Evolutionary conservation across 2,329 filamentous ascomycete genomes (phyloP).

Genomic region (Colletotrichum tofieldiae): DNA sequence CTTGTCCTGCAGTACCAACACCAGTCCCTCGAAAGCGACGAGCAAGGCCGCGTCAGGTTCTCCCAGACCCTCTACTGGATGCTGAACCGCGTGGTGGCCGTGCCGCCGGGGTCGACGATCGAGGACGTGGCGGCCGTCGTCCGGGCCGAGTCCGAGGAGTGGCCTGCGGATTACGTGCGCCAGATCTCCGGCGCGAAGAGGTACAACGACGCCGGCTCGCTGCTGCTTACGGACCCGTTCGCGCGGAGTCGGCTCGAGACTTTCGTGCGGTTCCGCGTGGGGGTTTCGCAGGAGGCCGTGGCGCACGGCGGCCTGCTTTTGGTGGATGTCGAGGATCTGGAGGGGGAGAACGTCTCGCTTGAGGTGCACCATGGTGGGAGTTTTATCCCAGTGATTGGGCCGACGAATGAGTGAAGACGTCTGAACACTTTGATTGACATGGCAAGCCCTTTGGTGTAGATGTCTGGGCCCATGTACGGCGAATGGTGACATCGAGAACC

Average conservation of each 20-base stretch:
- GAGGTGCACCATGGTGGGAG: background rate
- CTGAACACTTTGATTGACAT: too few relatives aligned
- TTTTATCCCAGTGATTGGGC: background rate
- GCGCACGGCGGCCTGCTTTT: background rate
- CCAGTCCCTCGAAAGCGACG: background rate
- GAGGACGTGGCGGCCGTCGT: background rate
- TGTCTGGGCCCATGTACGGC: too few relatives aligned
- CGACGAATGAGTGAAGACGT: too few relatives aligned
- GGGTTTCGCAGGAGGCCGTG: background rate
- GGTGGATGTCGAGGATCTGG: conserved; percentile 7
- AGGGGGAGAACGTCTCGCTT: background rate
- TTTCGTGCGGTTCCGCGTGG: background rate
- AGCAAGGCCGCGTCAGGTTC: background rate
- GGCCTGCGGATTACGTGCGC: conserved; percentile 4
- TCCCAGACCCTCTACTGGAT: conserved; percentile 6
- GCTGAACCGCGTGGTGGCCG: conserved; percentile 8
- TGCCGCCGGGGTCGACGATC: background rate
- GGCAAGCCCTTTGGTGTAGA: background rate
- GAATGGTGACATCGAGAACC: too few relatives aligned
- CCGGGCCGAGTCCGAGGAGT: background rate
- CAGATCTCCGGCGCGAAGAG: background rate
- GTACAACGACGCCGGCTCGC: background rate
- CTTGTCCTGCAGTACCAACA: conserved; percentile 23
- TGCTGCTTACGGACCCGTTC: rapidly evolving
- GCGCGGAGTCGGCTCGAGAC: background rate